These are phyloP conservation scores for Galerina sulciceps DNA, from an alignment of 768 basidiomycete genomes.

Conservation along the genomic window DNA sequence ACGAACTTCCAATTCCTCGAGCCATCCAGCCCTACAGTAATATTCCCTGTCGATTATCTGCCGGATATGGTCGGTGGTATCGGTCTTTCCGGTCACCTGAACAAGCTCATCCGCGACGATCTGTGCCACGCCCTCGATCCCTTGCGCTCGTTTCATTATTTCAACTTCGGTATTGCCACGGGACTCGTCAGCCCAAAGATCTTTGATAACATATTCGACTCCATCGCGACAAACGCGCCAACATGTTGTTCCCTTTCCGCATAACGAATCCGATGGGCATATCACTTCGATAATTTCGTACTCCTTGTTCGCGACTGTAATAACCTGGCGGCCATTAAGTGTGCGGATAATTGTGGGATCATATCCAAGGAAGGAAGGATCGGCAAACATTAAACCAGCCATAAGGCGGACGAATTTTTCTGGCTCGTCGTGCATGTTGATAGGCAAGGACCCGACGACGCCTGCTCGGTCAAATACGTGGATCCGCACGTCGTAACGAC, in stretches of 20 bases:
- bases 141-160: background rate
- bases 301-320: background rate
- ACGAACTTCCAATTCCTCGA: background rate
- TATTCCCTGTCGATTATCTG: background rate
- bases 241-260: background rate
- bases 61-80: background rate
- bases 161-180: background rate
- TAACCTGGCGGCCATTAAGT: background rate
- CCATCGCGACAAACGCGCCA: background rate
- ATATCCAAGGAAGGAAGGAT: background rate
- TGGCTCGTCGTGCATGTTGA: constrained; percentile 1
- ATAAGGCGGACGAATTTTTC: background rate
- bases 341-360: background rate
- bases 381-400: background rate
- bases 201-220: constrained; percentile 1
- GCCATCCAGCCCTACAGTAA: background rate
- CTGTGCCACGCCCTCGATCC: background rate
- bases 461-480: constrained; percentile 9
- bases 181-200: background rate
- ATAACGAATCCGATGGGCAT: background rate
- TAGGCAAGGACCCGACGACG: background rate
- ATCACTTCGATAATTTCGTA: background rate
- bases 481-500: background rate
- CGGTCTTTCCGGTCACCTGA: background rate
- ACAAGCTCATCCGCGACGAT: constrained; percentile 1